These are phyloP conservation scores for Annona squamosa DNA, from an alignment of 164 flowering plant genomes.

Conservation along the genomic window DNA sequence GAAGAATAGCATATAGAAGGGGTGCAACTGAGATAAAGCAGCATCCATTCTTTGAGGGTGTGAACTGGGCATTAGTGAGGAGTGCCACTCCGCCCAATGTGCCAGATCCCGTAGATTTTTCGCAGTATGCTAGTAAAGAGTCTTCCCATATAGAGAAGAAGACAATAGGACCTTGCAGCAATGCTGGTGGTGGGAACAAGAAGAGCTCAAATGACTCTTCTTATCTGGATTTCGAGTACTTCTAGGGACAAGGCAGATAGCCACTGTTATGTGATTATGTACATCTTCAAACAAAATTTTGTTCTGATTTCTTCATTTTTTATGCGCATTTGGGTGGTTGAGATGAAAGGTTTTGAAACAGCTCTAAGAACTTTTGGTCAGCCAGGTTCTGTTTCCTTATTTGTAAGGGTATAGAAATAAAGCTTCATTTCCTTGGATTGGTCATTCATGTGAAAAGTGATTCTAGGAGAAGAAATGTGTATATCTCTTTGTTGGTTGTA, in stretches of 20 bases:
- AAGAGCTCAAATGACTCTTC: conserved; percentile 6
- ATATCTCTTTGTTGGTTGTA: too few relatives aligned
- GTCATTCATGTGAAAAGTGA: background rate
- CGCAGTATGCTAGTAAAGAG: conserved; percentile 2
- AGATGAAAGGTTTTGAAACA: background rate
- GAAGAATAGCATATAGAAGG: conserved; percentile 11
- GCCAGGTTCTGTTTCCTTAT: background rate
- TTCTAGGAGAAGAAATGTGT: background rate
- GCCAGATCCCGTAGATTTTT: conserved; percentile 10
- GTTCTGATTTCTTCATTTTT: background rate
- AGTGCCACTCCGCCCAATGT: conserved; percentile 5
- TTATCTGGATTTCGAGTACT: conserved; percentile 14
- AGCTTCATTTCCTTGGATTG: background rate
- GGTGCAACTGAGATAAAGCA: conserved; percentile 15
- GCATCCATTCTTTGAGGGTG: conserved; percentile 17
- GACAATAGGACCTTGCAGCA: background rate
- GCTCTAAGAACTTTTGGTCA: background rate
- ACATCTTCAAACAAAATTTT: background rate
- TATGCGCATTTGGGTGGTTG: background rate
- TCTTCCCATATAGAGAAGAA: background rate
- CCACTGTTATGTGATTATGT: background rate
- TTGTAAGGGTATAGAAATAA: background rate
- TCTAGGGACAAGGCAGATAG: background rate
- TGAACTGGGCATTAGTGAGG: conserved; percentile 17
- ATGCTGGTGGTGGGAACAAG: background rate